These are phyloP conservation scores for Canariomyces notabilis DNA, from an alignment of 2,329 filamentous ascomycete genomes.

Conservation along the genomic window DNA sequence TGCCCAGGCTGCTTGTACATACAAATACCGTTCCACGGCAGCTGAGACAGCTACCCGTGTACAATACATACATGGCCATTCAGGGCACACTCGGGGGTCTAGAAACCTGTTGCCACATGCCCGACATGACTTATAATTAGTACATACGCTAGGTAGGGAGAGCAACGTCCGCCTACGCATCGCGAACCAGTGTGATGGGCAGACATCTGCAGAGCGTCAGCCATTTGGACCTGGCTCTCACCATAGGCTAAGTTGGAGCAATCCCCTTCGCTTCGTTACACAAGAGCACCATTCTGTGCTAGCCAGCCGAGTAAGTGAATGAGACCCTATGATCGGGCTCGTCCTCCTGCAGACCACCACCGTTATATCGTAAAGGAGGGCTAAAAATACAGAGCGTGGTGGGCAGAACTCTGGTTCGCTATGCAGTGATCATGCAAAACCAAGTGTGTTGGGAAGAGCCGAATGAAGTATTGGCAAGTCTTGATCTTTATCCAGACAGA, in stretches of 20 bases:
- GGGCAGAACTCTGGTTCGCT: constrained; percentile 5
- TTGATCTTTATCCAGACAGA: constrained; percentile 12
- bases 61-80: no score
- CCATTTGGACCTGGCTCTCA: constrained; percentile 2
- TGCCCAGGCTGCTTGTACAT: not conserved
- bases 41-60: not conserved
- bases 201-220: constrained; percentile 6
- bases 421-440: constrained; percentile 7
- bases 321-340: not conserved
- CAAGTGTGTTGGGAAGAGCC: no score
- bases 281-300: not conserved
- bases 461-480: no score
- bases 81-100: not conserved
- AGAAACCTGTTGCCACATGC: no score
- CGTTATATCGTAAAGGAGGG: not conserved
- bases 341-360: not conserved
- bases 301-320: not conserved
- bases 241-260: no score
- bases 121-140: no score
- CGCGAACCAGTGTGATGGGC: constrained; percentile 5
- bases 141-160: no score
- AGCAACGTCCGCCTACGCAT: no score
- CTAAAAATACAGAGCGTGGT: constrained; percentile 11
- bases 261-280: no score
- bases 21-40: constrained; percentile 5